Base-by-base conservation (phyloP, 805 yeast species). In the Barnettozyma sp. region DNA sequence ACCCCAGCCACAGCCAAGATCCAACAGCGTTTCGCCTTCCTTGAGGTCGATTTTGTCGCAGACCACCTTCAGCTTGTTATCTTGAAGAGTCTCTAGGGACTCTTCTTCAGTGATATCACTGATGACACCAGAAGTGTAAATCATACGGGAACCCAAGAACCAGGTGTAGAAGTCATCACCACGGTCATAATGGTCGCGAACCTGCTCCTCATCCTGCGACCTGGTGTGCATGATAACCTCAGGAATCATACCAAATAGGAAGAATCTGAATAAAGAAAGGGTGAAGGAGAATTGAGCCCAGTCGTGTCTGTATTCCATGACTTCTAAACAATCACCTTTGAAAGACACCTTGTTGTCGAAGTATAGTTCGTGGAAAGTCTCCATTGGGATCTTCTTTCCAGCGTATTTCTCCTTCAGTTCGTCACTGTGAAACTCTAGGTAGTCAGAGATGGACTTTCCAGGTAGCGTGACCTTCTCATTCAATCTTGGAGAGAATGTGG, bases 1-100 rank as follows among this genome's bases (percentile, higher is more conserved):
- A 56, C 96, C 96, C 96, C 96, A 86, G 50, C 96, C 96, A 63
- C 95, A 86, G 44, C 96, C 96, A 40, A 86, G 65, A 55, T 86
- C 96, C 42, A 86, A 75, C 58, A 85, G 67, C 42, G 65, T 66
- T 47, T 86, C 95, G 50, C 85, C 92, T 46, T 73, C 52, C 54
- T 78, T 55, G 50, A 86, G 68, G 41, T 72, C 82, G 45, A 85
- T 79, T 66, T 86, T 86, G 62, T 83, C 94, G 58, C 94, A 87
- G 36, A 86, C 94, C 52, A 81, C 65, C 55, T 83, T 80, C 59
- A 86, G 70, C 65, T 87, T 86, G 70, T 86, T 86, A 65, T 86
- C 96, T 68, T 87, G 96, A 55, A 87, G 55, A 55, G 78, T 66
- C 61, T 79, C 86, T 45, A 86, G 72, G 35, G 92, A 53, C 67